Evolutionary conservation across 352 stramenopile genomes (phyloP).

Genomic region (Thalassiosira livingstoniorum): DNA sequence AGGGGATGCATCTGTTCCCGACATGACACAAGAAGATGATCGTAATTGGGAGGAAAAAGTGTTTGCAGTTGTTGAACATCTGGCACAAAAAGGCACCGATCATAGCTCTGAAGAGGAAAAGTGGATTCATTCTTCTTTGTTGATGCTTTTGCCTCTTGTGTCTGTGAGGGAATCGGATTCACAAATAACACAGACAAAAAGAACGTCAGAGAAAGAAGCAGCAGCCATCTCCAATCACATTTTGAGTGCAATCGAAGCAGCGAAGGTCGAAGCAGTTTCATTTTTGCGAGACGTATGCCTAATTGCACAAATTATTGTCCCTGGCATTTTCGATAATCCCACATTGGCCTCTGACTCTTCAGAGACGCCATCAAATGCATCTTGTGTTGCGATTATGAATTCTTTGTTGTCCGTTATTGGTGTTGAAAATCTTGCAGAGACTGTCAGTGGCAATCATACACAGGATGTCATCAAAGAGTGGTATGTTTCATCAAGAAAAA

Average conservation of each 20-base stretch:
- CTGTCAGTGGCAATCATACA: no score
- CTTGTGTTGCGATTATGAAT: no score
- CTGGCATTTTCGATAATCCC: slow-evolving; percentile 63
- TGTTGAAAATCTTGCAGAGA: slow-evolving; percentile 63
- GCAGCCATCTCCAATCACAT: slow-evolving; percentile 34
- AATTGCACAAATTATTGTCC: slow-evolving; percentile 78
- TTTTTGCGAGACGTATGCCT: slow-evolving; percentile 71
- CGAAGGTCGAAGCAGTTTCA: slow-evolving; percentile 62
- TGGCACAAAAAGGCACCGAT: slow-evolving; percentile 11
- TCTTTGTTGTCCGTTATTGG: slow-evolving; percentile 60
- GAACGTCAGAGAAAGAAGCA: not conserved
- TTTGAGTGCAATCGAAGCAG: slow-evolving; percentile 60
- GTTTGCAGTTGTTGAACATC: slow-evolving; percentile 9
- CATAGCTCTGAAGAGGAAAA: slow-evolving; percentile 32
- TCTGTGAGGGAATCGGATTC: slow-evolving; percentile 6
- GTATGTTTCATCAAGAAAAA: no score
- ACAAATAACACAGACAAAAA: not conserved
- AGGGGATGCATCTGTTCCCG: not conserved
- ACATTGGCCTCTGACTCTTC: slow-evolving; percentile 9
- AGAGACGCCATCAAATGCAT: no score
- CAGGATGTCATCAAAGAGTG: no score
- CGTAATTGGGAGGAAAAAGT: slow-evolving; percentile 34
- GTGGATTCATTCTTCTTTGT: slow-evolving; percentile 51
- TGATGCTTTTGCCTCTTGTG: slow-evolving; percentile 38
- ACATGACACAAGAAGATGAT: slow-evolving; percentile 8